Evolutionary conservation across 345 rosid genomes (phyloP).

Genomic region (Salix udensis): DNA sequence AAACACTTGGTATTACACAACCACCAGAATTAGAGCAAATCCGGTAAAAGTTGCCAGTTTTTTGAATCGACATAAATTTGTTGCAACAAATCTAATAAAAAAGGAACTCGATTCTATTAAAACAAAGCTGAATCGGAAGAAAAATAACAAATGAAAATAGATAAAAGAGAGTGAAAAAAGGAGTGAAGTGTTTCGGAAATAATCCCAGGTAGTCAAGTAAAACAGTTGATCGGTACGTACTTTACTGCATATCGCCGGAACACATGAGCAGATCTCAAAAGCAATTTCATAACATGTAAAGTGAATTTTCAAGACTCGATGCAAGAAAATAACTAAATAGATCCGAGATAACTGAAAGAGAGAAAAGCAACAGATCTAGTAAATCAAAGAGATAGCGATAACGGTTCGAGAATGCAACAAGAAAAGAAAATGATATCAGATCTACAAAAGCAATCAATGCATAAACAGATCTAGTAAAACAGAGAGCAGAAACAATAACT

Average conservation of each 20-base stretch:
- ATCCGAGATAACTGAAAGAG: not conserved
- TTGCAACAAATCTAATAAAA: too few relatives aligned
- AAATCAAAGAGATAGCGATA: not conserved
- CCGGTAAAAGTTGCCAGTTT: too few relatives aligned
- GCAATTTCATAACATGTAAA: too few relatives aligned
- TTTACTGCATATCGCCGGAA: too few relatives aligned
- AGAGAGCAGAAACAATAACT: not conserved
- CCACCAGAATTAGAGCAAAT: too few relatives aligned
- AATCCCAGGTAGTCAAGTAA: not conserved
- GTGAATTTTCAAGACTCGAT: too few relatives aligned
- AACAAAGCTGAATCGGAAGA: not conserved
- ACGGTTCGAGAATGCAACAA: not conserved
- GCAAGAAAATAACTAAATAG: not conserved
- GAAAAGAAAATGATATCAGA: not conserved
- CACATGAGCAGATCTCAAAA: too few relatives aligned
- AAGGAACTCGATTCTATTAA: not conserved
- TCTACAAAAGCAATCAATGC: not conserved
- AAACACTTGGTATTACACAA: too few relatives aligned
- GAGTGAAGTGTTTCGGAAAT: not conserved
- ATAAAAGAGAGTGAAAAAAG: not conserved
- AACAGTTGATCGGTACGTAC: too few relatives aligned
- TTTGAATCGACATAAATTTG: too few relatives aligned
- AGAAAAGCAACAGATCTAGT: not conserved
- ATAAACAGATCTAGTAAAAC: not conserved
- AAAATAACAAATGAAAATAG: not conserved